A percentile compares a stretch with the other conserved stretches of the same genome.
phyloP scores from a whole-genome alignment of 768 basidiomycete species.

The Saitozyma sp. region DNA sequence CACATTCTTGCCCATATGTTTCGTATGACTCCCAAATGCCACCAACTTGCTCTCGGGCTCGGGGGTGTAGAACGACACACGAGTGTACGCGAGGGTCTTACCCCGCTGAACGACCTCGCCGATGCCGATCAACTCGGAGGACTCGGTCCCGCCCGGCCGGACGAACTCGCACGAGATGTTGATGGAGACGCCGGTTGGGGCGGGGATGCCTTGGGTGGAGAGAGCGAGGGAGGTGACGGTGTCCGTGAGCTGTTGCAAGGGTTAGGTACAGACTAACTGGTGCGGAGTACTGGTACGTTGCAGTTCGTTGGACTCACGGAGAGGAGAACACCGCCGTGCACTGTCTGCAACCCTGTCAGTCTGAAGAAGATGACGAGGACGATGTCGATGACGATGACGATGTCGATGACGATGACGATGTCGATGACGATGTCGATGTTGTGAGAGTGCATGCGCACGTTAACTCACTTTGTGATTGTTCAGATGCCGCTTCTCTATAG shows the following conservation, averaged over 20 bases:
- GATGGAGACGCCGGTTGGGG: conserved; percentile 47
- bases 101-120: conserved; percentile 46
- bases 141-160: conserved; percentile 41
- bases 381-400: too few relatives aligned
- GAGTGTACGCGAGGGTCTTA: conserved; percentile 38
- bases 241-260: conserved; percentile 40
- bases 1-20: conserved; percentile 37
- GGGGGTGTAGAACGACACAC: conserved; percentile 37
- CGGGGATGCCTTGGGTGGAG: conserved; percentile 43
- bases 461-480: conserved; percentile 45
- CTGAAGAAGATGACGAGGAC: background rate
- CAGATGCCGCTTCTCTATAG: conserved; percentile 35
- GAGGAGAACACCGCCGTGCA: conserved; percentile 45
- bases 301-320: conserved; percentile 24
- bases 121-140: conserved; percentile 32
- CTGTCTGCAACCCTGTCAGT: conserved; percentile 19
- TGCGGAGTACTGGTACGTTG: background rate
- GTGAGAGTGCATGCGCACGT: too few relatives aligned
- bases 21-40: conserved; percentile 50
- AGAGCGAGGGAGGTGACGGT: conserved; percentile 48
- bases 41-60: conserved; percentile 28
- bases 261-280: conserved; percentile 1
- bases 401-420: background rate
- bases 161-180: conserved; percentile 50
- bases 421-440: background rate